Conservation (phyloP, 208 protist species). For the Crithidia thermophila region DNA sequence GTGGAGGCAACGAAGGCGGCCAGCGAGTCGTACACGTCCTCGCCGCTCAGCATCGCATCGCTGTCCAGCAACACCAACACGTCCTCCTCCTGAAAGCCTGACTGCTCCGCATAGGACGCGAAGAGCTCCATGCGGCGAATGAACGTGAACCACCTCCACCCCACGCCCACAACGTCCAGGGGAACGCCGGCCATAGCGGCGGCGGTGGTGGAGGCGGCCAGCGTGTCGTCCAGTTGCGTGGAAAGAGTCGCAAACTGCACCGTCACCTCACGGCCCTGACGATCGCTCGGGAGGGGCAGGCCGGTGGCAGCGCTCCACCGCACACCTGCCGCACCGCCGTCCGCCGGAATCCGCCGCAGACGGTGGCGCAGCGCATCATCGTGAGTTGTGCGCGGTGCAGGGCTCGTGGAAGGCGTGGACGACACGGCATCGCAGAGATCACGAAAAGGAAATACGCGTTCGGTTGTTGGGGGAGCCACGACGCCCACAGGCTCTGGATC, state of each 20-base stretch:
- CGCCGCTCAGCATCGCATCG: slow-evolving; percentile 6
- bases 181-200: slow-evolving; percentile 16
- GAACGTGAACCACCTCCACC: slow-evolving; percentile 15
- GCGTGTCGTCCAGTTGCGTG: background rate
- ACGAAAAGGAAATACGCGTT: slow-evolving; percentile 1
- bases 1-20: slow-evolving; percentile 12
- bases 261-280: background rate
- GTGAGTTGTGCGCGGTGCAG: background rate
- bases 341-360: background rate
- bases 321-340: slow-evolving; percentile 1
- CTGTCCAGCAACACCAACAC: slow-evolving; percentile 1
- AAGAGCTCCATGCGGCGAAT: slow-evolving; percentile 2
- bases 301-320: slow-evolving; percentile 13
- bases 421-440: slow-evolving; percentile 7
- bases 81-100: background rate
- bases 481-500: background rate
- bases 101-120: background rate
- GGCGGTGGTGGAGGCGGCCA: slow-evolving; percentile 1
- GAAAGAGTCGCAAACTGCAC: slow-evolving; percentile 9
- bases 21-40: slow-evolving; percentile 6
- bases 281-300: background rate
- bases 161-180: slow-evolving; percentile 6
- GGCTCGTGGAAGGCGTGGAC: background rate
- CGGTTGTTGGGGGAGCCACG: background rate
- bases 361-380: background rate